These are phyloP conservation scores for Tranzscheliella williamsii DNA, from an alignment of 1,284 basidiomycete genomes.

Conservation along the genomic window DNA sequence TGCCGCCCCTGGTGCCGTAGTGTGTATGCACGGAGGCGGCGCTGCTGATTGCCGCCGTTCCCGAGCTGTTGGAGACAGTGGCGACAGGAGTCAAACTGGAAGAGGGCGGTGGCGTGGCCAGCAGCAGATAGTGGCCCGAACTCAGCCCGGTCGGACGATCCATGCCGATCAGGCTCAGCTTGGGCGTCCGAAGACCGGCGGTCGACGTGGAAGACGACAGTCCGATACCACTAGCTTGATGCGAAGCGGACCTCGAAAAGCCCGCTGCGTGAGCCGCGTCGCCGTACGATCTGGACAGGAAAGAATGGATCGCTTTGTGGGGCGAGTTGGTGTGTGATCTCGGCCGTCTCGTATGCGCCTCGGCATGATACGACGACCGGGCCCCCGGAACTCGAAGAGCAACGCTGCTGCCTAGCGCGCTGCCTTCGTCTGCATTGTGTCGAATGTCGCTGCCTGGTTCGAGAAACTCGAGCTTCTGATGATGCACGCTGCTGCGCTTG, in stretches of 20 bases:
- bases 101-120: slow-evolving; percentile 22
- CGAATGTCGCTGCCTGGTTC: not conserved
- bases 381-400: slow-evolving; percentile 15
- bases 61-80: not conserved
- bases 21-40: not conserved
- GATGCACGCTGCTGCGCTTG: slow-evolving; percentile 7
- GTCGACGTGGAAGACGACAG: slow-evolving; percentile 2
- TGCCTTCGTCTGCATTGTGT: no score
- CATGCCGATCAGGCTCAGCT: slow-evolving; percentile 23
- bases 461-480: not conserved
- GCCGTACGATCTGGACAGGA: slow-evolving; percentile 16
- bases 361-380: no score
- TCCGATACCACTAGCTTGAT: slow-evolving; percentile 2
- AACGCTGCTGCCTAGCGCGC: slow-evolving; percentile 1
- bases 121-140: slow-evolving; percentile 29
- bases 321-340: slow-evolving; percentile 33
- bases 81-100: slow-evolving; percentile 11
- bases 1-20: not conserved
- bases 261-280: slow-evolving; percentile 1
- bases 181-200: slow-evolving; percentile 15
- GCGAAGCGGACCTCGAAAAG: slow-evolving; percentile 15
- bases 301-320: slow-evolving; percentile 1
- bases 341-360: slow-evolving; percentile 6
- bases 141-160: slow-evolving; percentile 27
- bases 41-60: not conserved